Percentiles rank a stretch among this genome's conserved stretches.
Conservation (phyloP, 306 rosid genomes). For the Fragaria ananassa region DNA sequence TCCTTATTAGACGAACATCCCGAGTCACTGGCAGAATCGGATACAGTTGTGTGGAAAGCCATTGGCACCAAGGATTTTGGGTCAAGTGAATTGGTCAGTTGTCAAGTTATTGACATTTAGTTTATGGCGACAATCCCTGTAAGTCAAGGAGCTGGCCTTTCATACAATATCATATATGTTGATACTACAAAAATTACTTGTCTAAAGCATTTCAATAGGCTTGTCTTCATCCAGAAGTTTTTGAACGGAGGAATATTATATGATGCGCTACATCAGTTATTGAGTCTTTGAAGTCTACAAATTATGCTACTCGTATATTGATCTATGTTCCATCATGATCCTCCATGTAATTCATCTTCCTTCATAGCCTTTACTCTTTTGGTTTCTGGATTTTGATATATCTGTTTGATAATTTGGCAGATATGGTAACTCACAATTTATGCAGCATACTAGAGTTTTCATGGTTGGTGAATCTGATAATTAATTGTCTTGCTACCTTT, state of each 20-base stretch:
- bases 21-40: slow-evolving; percentile 47
- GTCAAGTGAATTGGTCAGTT: slow-evolving; percentile 74
- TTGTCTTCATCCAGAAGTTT: background rate
- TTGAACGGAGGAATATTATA: background rate
- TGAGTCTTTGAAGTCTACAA: background rate
- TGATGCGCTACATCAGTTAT: background rate
- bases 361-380: background rate
- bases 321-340: background rate
- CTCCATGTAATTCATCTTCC: background rate
- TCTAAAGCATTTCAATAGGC: background rate
- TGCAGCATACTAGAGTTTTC: background rate
- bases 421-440: background rate
- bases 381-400: background rate
- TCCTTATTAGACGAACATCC: slow-evolving; percentile 31
- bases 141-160: background rate
- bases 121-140: slow-evolving; percentile 16
- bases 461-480: background rate
- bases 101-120: slow-evolving; percentile 83
- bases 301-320: background rate
- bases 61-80: slow-evolving; percentile 64
- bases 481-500: background rate
- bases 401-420: background rate
- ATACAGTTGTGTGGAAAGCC: slow-evolving; percentile 56
- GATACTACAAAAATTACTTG: background rate
- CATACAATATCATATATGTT: background rate